Percentiles rank a stretch among this genome's conserved stretches.
Conservation (phyloP, 2,329 filamentous ascomycete genomes). For the Alternaria brassicicola region DNA sequence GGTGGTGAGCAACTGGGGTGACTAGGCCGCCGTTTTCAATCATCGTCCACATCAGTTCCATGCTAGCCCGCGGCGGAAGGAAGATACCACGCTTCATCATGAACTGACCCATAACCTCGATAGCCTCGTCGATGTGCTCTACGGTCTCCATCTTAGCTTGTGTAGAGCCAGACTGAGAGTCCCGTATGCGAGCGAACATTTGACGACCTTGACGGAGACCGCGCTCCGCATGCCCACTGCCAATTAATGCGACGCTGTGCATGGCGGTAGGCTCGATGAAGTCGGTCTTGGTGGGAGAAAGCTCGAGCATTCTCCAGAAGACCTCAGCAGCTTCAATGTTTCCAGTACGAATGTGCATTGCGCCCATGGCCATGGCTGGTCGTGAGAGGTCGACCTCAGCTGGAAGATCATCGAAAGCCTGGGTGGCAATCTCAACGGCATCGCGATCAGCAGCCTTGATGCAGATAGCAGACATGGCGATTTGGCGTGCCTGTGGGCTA, state of each 20-base stretch:
- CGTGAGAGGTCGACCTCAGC: slow-evolving; percentile 52
- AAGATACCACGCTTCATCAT: slow-evolving; percentile 60
- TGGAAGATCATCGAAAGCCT: slow-evolving; percentile 58
- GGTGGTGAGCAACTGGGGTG: slow-evolving; percentile 64
- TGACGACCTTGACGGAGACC: slow-evolving; percentile 78
- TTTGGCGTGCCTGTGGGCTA: slow-evolving; percentile 62
- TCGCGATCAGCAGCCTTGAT: slow-evolving; percentile 80
- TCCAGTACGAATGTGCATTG: slow-evolving; percentile 82
- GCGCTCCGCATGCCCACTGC: slow-evolving; percentile 82
- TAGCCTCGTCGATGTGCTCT: slow-evolving; percentile 86
- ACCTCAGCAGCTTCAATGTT: slow-evolving; percentile 77
- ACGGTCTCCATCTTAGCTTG: slow-evolving; percentile 61
- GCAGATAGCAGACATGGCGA: slow-evolving; percentile 75
- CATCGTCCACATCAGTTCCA: slow-evolving; percentile 68
- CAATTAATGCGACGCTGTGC: slow-evolving; percentile 87
- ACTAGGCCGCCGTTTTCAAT: slow-evolving; percentile 68
- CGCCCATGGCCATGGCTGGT: slow-evolving; percentile 80
- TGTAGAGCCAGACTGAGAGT: slow-evolving; percentile 58
- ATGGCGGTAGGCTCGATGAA: slow-evolving; percentile 89
- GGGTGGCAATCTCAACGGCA: slow-evolving; percentile 69
- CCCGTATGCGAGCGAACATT: slow-evolving; percentile 86
- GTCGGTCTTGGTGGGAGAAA: slow-evolving; percentile 64
- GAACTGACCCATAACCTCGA: slow-evolving; percentile 70
- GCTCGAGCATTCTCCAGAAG: slow-evolving; percentile 78
- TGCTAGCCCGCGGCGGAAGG: slow-evolving; percentile 60